phyloP scores from a whole-genome alignment of 2,329 filamentous ascomycete species.

The Dactylellina drechsleri region DNA sequence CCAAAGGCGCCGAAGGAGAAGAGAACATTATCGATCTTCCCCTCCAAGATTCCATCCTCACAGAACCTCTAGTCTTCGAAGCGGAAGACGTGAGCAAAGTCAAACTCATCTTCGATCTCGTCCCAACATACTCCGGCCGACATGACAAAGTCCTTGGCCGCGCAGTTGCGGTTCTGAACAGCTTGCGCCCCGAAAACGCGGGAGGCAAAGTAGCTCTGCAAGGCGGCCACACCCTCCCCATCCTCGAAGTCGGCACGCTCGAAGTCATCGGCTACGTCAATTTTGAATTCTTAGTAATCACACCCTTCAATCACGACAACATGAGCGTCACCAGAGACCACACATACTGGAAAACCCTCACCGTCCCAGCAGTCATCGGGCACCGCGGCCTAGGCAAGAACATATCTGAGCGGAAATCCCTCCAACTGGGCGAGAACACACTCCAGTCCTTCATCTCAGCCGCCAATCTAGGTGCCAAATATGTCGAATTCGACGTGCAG shows the following conservation, averaged over 20 bases:
- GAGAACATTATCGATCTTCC: conserved; percentile 90
- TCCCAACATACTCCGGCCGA: conserved; percentile 89
- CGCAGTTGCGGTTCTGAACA: conserved; percentile 86
- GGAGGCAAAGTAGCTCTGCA: conserved; percentile 89
- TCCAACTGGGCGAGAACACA: conserved; percentile 97
- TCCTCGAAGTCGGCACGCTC: conserved; percentile 76
- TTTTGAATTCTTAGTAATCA: conserved; percentile 96
- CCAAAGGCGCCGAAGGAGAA: conserved; percentile 84
- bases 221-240: conserved; percentile 90
- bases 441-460: conserved; percentile 95
- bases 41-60: conserved; percentile 91
- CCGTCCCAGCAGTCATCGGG: conserved; percentile 69
- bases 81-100: conserved; percentile 81
- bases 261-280: conserved; percentile 95
- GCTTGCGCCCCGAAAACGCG: conserved; percentile 82
- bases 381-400: conserved; percentile 89
- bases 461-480: conserved; percentile 85
- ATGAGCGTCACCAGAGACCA: conserved; percentile 90
- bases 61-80: conserved; percentile 90
- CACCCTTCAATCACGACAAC: conserved; percentile 90
- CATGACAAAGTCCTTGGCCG: conserved; percentile 86
- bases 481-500: conserved; percentile 86
- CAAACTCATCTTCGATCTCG: conserved; percentile 90
- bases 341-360: conserved; percentile 95
- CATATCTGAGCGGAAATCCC: conserved; percentile 79